Conservation (phyloP, 805 yeast species). For the Debaryomyces maramus region DNA sequence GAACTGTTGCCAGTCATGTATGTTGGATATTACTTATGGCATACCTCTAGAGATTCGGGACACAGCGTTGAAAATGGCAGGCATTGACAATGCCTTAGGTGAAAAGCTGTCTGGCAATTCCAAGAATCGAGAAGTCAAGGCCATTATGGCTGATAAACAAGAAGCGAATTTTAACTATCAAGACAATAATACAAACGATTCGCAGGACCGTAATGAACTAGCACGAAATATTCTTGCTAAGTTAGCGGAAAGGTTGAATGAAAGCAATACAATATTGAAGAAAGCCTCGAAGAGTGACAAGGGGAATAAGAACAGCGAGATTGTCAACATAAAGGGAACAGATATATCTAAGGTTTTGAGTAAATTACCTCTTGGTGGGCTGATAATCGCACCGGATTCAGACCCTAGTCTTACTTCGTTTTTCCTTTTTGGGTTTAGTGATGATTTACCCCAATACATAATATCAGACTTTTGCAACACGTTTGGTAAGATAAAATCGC, state of each 20-base stretch:
- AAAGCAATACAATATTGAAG: conserved; percentile 1
- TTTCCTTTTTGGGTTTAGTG: conserved; percentile 73
- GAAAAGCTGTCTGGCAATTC: conserved; percentile 17
- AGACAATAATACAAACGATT: conserved; percentile 9
- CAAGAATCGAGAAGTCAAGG: conserved; percentile 35
- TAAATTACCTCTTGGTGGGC: conserved; percentile 69
- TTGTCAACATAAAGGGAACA: conserved; percentile 20
- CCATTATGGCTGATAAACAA: conserved; percentile 47
- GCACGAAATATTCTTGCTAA: conserved; percentile 55
- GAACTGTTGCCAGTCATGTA: conserved; percentile 86
- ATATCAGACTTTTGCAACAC: conserved; percentile 49
- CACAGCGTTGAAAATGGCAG: conserved; percentile 73
- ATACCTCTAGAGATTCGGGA: conserved; percentile 80
- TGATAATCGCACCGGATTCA: conserved; percentile 40
- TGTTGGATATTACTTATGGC: conserved; percentile 77
- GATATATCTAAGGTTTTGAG: conserved; percentile 55
- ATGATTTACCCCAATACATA: conserved; percentile 62
- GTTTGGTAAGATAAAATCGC: conserved; percentile 48
- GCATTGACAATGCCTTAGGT: conserved; percentile 29
- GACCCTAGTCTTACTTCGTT: conserved; percentile 51
- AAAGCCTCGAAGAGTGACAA: conserved; percentile 4
- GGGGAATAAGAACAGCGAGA: conserved; percentile 2
- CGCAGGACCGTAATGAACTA: conserved; percentile 17
- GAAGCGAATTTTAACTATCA: conserved; percentile 46
- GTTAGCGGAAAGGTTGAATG: conserved; percentile 38